Evolutionary conservation across 768 basidiomycete genomes (phyloP).

Genomic region (Pulveroboletus frians): DNA sequence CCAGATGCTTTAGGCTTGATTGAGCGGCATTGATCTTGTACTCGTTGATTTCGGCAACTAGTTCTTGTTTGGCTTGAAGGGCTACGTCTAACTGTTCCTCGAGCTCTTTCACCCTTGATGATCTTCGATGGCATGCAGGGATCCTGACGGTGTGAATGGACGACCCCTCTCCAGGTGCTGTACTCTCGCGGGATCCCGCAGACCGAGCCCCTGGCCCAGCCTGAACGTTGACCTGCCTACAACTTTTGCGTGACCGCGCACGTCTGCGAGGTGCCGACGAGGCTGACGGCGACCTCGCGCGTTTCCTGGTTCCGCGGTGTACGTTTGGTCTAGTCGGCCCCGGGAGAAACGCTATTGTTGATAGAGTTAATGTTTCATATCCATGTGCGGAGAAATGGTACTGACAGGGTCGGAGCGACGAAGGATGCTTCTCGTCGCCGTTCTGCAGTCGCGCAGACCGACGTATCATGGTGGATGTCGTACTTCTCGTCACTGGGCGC

Average conservation of each 20-base stretch:
- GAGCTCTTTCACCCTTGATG: constrained; percentile 36
- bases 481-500: constrained; percentile 25
- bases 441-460: constrained; percentile 22
- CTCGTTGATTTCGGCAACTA: constrained; percentile 36
- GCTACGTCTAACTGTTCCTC: constrained; percentile 38
- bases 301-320: constrained; percentile 7
- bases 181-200: constrained; percentile 1
- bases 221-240: constrained; percentile 10
- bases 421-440: background rate
- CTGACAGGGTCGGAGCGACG: constrained; percentile 13
- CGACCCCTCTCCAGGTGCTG: background rate
- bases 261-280: background rate
- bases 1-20: constrained; percentile 47
- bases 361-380: constrained; percentile 1
- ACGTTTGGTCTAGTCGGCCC: background rate
- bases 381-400: background rate
- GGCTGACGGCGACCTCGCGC: constrained; percentile 1
- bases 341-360: constrained; percentile 6
- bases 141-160: background rate
- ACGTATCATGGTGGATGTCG: constrained; percentile 11
- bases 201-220: background rate
- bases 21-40: constrained; percentile 29
- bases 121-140: constrained; percentile 31
- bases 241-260: constrained; percentile 9
- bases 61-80: constrained; percentile 39